These are phyloP conservation scores for Scheffersomyces insectosa DNA, from an alignment of 1,139 yeast species.

Conservation along the genomic window DNA sequence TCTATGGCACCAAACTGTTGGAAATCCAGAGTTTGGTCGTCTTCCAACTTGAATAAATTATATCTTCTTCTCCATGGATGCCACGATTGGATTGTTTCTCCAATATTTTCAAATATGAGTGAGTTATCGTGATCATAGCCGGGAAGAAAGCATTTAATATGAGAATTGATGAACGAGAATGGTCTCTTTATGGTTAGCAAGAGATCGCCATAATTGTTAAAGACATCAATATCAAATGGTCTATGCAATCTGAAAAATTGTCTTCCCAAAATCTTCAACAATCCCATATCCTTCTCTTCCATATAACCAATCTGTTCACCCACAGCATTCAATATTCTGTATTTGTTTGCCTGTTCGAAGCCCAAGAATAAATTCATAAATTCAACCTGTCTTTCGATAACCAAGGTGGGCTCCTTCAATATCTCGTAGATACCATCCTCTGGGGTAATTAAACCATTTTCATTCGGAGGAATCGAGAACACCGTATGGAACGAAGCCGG, in stretches of 20 bases:
- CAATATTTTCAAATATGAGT: conserved; percentile 55
- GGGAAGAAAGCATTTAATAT: conserved; percentile 73
- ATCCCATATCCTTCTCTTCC: conserved; percentile 76
- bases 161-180: conserved; percentile 85
- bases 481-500: conserved; percentile 31
- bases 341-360: conserved; percentile 86
- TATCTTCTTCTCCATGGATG: conserved; percentile 90
- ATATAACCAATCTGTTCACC: conserved; percentile 81
- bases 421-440: conserved; percentile 59
- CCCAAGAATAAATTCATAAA: conserved; percentile 84
- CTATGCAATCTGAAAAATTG: conserved; percentile 82
- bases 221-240: conserved; percentile 82
- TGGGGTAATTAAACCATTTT: conserved; percentile 50
- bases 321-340: conserved; percentile 66
- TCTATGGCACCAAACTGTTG: conserved; percentile 84
- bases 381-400: conserved; percentile 85
- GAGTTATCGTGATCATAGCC: conserved; percentile 39
- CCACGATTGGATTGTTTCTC: conserved; percentile 92
- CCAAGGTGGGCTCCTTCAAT: conserved; percentile 75
- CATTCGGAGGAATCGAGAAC: conserved; percentile 38
- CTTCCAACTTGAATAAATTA: conserved; percentile 64
- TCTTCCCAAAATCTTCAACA: conserved; percentile 68
- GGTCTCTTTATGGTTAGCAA: conserved; percentile 75
- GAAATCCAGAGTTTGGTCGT: conserved; percentile 46
- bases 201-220: conserved; percentile 68